Percentiles rank a stretch among this genome's conserved stretches.
phyloP scores from a whole-genome alignment of 345 rosid genomes.

The Salix suchowensis region DNA sequence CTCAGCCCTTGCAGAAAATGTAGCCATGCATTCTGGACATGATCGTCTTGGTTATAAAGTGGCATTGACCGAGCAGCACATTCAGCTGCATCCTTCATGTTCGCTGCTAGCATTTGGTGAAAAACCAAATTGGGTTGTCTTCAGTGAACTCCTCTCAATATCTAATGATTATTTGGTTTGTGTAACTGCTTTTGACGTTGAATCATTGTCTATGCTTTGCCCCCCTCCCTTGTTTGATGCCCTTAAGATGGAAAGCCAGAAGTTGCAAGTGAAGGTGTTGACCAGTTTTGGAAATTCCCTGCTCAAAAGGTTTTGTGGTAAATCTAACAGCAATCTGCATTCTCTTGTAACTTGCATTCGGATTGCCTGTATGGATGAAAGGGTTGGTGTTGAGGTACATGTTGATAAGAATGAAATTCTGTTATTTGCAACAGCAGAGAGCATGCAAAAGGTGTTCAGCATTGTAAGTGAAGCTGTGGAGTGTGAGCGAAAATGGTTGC shows the following conservation, averaged over 20 bases:
- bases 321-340: slow-evolving; percentile 41
- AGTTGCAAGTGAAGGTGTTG: slow-evolving; percentile 50
- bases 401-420: slow-evolving; percentile 59
- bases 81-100: slow-evolving; percentile 81
- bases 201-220: slow-evolving; percentile 41
- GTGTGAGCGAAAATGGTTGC: slow-evolving; percentile 57
- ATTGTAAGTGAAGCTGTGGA: slow-evolving; percentile 53
- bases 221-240: slow-evolving; percentile 69
- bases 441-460: slow-evolving; percentile 49
- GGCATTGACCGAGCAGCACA: slow-evolving; percentile 61
- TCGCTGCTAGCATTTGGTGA: slow-evolving; percentile 64
- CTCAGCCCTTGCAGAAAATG: slow-evolving; percentile 72
- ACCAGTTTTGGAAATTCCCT: slow-evolving; percentile 53
- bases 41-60: slow-evolving; percentile 87
- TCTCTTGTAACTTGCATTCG: slow-evolving; percentile 53
- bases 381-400: slow-evolving; percentile 54
- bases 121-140: slow-evolving; percentile 91
- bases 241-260: slow-evolving; percentile 41
- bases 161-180: slow-evolving; percentile 71
- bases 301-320: slow-evolving; percentile 76
- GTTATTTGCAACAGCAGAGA: slow-evolving; percentile 44
- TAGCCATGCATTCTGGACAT: slow-evolving; percentile 79
- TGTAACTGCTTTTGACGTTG: slow-evolving; percentile 77
- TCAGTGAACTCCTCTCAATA: slow-evolving; percentile 63
- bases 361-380: slow-evolving; percentile 48